Percentiles rank a stretch among this genome's conserved stretches.
Conservation (phyloP, 305 asterid genomes). For the Solanum aculeatissimum region DNA sequence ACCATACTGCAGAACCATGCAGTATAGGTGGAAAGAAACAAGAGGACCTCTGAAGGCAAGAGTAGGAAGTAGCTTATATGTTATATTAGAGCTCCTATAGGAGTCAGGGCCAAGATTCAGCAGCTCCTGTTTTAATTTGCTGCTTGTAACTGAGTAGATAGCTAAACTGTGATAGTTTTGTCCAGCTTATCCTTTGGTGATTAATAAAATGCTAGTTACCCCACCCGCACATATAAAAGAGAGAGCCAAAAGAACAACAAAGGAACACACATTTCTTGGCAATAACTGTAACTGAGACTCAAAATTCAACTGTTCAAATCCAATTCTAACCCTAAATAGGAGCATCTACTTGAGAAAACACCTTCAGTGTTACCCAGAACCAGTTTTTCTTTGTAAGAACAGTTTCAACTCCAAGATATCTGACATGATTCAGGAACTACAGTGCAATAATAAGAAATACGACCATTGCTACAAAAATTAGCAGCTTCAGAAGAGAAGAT, state of each 20-base stretch:
- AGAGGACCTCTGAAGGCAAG: neutral
- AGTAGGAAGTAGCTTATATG: neutral
- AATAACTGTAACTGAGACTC: neutral
- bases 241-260: too few relatives aligned
- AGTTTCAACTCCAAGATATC: neutral
- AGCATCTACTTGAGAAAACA: neutral
- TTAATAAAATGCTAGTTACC: neutral
- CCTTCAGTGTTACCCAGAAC: neutral
- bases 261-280: too few relatives aligned
- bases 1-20: neutral
- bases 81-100: neutral
- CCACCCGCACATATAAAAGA: neutral
- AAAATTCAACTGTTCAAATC: neutral
- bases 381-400: neutral
- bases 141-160: neutral
- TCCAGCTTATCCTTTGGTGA: neutral
- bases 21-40: neutral
- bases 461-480: neutral
- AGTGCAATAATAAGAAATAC: neutral
- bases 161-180: neutral
- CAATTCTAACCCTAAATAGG: neutral
- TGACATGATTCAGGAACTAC: neutral
- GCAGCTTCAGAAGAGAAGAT: neutral
- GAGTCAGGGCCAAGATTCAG: neutral
- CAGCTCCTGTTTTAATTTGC: neutral